Base-by-base conservation (phyloP, 2,329 filamentous ascomycete genomes). In the Cladobotryum mycophilum region DNA sequence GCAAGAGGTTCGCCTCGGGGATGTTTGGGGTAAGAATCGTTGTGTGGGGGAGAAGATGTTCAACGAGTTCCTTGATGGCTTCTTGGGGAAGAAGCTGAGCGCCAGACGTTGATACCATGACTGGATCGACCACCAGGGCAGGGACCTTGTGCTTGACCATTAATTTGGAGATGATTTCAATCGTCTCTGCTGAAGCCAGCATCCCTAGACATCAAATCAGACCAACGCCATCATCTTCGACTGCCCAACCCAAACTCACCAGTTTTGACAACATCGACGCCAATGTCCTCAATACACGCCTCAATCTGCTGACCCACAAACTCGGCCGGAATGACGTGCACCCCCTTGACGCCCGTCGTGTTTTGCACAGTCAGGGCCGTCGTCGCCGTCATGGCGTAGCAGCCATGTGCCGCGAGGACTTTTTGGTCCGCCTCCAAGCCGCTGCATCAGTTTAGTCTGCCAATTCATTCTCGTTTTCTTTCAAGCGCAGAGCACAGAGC, bases 341-440 rank as follows among this genome's bases (percentile, higher is more conserved):
- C 89, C 56, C 79, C 89, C 55, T 82, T 76, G 13, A 97, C 90
- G 4, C 89, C 89, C 48, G 80, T 76, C 0, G 93, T 99, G 69
- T 97, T 96, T 65, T 97, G 93, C 14, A 89, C 91, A n/a, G 93
- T 99, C 63, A 99, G 74, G 17, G 92, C 92, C 13, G 92, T 95
- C 9, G 92, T 96, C 18, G 91, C 89, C 46, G 92, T 96, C 84
- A 96, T 95, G 53, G 89, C 90, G 76, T 97, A 97, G 71, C 88
- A 93, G 53, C 86, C 85, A 79, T 97, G 90, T 15, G 88, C 89
- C 41, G 90, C 87, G 54, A 96, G 86, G 54, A 95, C 90, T 67
- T 96, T 95, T 65, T 97, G 91, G 66, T 97, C 92, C 37, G 92
- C 93, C 69, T 99, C 92, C 34, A 99, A 81, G 47, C 92, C 93